Percentiles rank a stretch among this genome's conserved stretches.
phyloP scores from a whole-genome alignment of 768 basidiomycete genomes.

The Gautieria morchelliformis region DNA sequence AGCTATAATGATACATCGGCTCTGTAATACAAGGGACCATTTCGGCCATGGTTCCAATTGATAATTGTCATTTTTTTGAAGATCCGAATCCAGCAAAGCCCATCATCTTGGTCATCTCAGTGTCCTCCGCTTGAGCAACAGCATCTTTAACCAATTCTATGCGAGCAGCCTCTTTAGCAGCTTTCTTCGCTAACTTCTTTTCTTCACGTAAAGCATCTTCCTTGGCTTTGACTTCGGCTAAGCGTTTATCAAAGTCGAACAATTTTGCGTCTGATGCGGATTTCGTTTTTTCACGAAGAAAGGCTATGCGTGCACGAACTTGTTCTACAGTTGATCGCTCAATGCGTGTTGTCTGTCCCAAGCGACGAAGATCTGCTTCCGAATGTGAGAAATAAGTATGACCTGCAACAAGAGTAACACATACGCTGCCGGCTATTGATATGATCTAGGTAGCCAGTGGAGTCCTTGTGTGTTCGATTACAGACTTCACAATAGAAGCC shows the following conservation, averaged over 20 bases:
- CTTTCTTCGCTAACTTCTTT: slow-evolving; percentile 74
- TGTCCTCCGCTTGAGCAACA: slow-evolving; percentile 35
- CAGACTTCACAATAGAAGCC: slow-evolving; percentile 94
- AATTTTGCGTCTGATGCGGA: slow-evolving; percentile 75
- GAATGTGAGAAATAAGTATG: slow-evolving; percentile 7
- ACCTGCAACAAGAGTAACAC: slow-evolving; percentile 23
- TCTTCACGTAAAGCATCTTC: slow-evolving; percentile 58
- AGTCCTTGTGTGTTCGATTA: slow-evolving; percentile 87
- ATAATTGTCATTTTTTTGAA: slow-evolving; percentile 54
- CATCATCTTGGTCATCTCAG: slow-evolving; percentile 76
- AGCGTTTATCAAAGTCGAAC: slow-evolving; percentile 89
- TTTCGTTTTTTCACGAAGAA: slow-evolving; percentile 78
- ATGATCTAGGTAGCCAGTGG: slow-evolving; percentile 88
- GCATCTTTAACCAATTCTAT: slow-evolving; percentile 50
- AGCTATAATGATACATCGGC: background rate
- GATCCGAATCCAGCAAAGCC: slow-evolving; percentile 88
- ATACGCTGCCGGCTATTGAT: slow-evolving; percentile 88
- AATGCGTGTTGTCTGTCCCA: slow-evolving; percentile 95
- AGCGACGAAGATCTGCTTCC: slow-evolving; percentile 64
- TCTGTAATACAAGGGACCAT: background rate
- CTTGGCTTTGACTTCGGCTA: slow-evolving; percentile 70
- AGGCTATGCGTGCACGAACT: slow-evolving; percentile 84
- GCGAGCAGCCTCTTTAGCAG: slow-evolving; percentile 62
- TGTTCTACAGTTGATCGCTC: slow-evolving; percentile 86
- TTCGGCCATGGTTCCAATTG: background rate